A percentile compares a stretch with the other conserved stretches of the same genome.
phyloP scores from a whole-genome alignment of 805 yeast genomes.

The Kluyveromyces aestuarii region DNA sequence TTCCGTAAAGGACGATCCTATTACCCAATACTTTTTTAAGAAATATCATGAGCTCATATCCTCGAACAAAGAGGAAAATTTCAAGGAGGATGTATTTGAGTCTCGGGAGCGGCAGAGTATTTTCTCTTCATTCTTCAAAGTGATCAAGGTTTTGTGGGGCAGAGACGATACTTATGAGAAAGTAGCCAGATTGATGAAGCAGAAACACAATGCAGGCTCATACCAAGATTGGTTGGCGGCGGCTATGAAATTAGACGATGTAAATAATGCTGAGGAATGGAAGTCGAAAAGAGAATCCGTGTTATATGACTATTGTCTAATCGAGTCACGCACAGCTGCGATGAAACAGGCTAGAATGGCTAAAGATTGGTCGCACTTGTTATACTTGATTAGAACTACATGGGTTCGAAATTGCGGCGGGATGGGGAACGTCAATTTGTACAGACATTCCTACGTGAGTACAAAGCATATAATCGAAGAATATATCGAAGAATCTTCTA shows the following conservation, averaged over 20 bases:
- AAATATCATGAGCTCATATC: constrained; percentile 12
- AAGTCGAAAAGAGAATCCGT: constrained; percentile 49
- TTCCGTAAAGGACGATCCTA: constrained; percentile 11
- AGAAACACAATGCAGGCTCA: constrained; percentile 40
- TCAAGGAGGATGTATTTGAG: neutral
- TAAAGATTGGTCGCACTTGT: constrained; percentile 49
- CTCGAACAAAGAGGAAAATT: neutral
- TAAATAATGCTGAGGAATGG: constrained; percentile 65
- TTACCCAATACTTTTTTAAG: constrained; percentile 17
- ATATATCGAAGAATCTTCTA: constrained; percentile 68
- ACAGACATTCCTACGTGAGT: constrained; percentile 73
- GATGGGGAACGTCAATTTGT: constrained; percentile 73
- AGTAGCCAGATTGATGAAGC: constrained; percentile 32
- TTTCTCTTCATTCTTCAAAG: neutral
- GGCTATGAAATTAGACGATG: constrained; percentile 53
- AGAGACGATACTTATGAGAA: constrained; percentile 28
- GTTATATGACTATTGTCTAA: constrained; percentile 64
- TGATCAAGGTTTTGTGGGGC: constrained; percentile 6
- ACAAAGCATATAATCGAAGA: constrained; percentile 79
- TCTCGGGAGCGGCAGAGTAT: neutral
- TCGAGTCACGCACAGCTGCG: constrained; percentile 43
- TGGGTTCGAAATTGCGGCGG: constrained; percentile 83
- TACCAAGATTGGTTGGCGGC: constrained; percentile 61
- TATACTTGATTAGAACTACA: constrained; percentile 73
- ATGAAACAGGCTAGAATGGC: constrained; percentile 49